Base-by-base conservation (phyloP, 2,329 filamentous ascomycete genomes). In the Lecanosticta acicola region DNA sequence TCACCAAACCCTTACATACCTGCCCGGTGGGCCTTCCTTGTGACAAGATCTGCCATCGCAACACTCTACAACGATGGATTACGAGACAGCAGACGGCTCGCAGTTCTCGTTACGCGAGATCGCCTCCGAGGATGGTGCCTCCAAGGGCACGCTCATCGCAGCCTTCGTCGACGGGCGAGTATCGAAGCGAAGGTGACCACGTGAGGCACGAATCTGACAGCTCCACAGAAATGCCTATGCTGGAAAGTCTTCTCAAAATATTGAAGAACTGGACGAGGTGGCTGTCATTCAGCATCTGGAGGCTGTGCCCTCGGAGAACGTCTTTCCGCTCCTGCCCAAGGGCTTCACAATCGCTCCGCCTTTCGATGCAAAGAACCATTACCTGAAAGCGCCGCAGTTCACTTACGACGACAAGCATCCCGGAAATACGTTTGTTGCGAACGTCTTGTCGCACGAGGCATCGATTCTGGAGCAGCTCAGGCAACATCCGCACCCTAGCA, bases 331-430 rank as follows among this genome's bases (percentile, higher is more conserved):
- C 17, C 50, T 56, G n/a, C 51, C 53, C 3, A 39, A 49, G 17
- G 39, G 47, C 3, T 51, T 58, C 44, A 54, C 49, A 3, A 35
- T 36, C 13, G 54, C 53, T 4, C 53, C 53, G 3, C 32, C 50
- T 3, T 53, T 55, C 36, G 43, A 54, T 36, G 37, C 49, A 24
- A 34, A 29, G 7, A 45, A 54, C 8, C 54, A 62, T 38, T 65
- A 59, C 41, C 56, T 64, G 26, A 65, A 66, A 43, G 55, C 58
- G 16, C 62, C 62, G 9, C 60, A 59, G 21, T 56, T 64, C 46
- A 50, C 47, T 3, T 62, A 59, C 39, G 51, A 56, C 21, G 60
- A 63, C 32, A 51, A 57, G 32, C 40, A 57, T 19, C 45, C 58
- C 4, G 58, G 60, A 26, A 46, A 43, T 9, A 60, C 59, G 4